Base-by-base conservation (phyloP, 73 alveolate genomes). In the Uronychia setigera region DNA sequence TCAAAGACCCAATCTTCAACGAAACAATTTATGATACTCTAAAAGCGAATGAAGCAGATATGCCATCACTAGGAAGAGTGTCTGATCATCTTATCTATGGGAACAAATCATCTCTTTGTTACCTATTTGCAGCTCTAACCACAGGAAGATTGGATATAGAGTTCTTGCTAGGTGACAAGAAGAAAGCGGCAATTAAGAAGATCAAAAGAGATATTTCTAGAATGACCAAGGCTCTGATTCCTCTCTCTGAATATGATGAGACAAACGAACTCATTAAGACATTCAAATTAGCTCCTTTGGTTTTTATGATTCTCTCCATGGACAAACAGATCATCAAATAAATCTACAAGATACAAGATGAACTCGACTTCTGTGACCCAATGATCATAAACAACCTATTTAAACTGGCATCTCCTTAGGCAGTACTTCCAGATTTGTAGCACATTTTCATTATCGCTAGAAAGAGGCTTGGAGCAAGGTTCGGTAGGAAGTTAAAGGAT, bases 101-200 rank as follows among this genome's bases (percentile, higher is more conserved):
- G 32, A 34, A 80, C 30, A 35, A 80, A 32, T 80, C 86, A 35
- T 35, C 59, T 29, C 26, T 80, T 0, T 80, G 86, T 26, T 28
- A 67, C 14, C 28, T 80, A 26, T 57, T 80, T 25, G 78, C 58
- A 1, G 30, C 30, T 29, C 27, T 80, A 9, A 58, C 78, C n/a
- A 14, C 34, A 35, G 77, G 35, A 1, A 14, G 57, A 1, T 57
- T 76, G 32, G 59, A 27, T 27, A 1, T 76, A 5, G 58, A 29
- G 79, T 35, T 33, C 46, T 35, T 5, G 59, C 30, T 1, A 14
- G 33, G 0, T n/a, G 78, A 35, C 28, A 30, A 25, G 1, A n/a
- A 30, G 1, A 59, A n/a, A 28, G 28, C 27, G 19, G 58, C 33
- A 28, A 33, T 5, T 26, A 57, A 35, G 59, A 80, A 80, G 26